phyloP scores from a whole-genome alignment of 106 monocot species.

The Dendrobium chrysotoxum region DNA sequence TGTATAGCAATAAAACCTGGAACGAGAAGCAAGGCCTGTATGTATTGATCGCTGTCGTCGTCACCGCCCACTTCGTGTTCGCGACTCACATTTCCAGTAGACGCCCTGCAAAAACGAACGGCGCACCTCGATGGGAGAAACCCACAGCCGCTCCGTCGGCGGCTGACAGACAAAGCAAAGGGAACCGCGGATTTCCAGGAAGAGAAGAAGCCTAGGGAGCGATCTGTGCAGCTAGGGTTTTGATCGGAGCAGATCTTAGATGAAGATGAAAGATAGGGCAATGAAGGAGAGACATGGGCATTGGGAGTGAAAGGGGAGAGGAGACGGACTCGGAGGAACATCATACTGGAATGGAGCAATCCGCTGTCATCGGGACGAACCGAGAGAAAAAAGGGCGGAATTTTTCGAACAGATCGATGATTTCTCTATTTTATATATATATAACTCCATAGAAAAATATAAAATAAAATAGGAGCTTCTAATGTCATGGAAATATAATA shows the following conservation, averaged over 20 bases:
- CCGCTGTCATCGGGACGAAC: neutral
- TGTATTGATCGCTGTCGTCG: constrained; percentile 25
- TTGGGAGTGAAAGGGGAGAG: neutral
- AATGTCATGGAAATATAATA: no score
- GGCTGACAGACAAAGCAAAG: neutral
- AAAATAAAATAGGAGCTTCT: no score
- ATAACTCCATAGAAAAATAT: no score
- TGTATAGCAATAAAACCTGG: constrained; percentile 19
- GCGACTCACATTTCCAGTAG: neutral
- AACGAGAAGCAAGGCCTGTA: constrained; percentile 50
- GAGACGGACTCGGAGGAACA: neutral
- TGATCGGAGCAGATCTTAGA: constrained; percentile 1
- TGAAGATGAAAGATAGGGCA: neutral
- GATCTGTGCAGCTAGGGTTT: neutral
- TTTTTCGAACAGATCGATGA: neutral
- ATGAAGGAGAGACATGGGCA: neutral
- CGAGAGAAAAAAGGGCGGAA: constrained; percentile 3
- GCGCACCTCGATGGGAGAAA: neutral
- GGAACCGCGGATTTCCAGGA: neutral
- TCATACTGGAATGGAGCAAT: neutral
- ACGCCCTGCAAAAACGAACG: constrained; percentile 19
- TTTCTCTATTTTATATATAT: neutral
- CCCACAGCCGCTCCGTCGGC: neutral
- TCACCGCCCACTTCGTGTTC: constrained; percentile 6
- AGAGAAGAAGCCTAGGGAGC: neutral